Base-by-base conservation (phyloP, 2,329 filamentous ascomycete genomes). In the Fusarium clavum region DNA sequence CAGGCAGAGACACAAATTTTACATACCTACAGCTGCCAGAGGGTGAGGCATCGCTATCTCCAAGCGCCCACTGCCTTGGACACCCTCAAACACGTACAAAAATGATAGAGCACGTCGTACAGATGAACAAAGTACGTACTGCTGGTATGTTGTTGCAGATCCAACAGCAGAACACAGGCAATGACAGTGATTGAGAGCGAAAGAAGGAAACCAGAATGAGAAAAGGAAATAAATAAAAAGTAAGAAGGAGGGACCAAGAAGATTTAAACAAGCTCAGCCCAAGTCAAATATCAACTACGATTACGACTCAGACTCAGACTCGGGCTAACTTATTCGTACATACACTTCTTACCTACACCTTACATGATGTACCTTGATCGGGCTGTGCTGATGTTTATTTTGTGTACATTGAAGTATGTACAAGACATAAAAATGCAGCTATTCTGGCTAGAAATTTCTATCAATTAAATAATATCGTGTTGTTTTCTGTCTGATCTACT, bases 11-110 rank as follows among this genome's bases (percentile, higher is more conserved):
- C 3, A 32, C 1, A 25, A 25, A 32, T 46, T 20, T 65, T 43
- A 70, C 69, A 60, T 72, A 72, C 69, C 69, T 70, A 58, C 64
- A 63, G 69, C 69, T 54, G 70, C 66, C 52, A 72, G 34, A 64
- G 69, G 69, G 46, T 72, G 66, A 70, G 69, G 69, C 69, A 72
- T 72, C 49, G 46, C 56, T 66, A 25, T 38, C 57, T 40, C 24
- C 51, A 44, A 34, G 57, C 47, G 38, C 34, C 34, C 10, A 12
- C 14, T 53, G n/a, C 49, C 34, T 18, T 51, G 5, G 18, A 20
- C 18, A 53, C 55, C 47, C 41, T 59, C 10, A n/a, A 32, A 30
- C 9, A 24, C 22, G 43, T 32, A 40, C 20, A 53, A 25, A 63
- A 47, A 60, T 16, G 45, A 41, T 47, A 8, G 46, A 67, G 43